Base-by-base conservation (phyloP, 345 rosid genomes). In the Gossypium stocksii region DNA sequence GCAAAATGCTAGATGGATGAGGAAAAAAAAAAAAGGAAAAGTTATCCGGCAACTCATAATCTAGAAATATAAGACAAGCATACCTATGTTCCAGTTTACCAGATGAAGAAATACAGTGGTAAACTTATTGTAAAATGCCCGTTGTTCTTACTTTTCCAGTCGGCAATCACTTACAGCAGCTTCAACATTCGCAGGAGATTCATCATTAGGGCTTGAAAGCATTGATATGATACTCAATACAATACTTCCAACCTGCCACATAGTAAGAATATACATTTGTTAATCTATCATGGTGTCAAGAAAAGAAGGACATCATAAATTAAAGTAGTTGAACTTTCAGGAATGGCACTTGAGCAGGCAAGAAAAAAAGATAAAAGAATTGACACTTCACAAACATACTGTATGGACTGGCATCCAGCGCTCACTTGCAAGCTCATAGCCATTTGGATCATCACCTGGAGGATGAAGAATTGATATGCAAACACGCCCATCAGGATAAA, bases 381-480 rank as follows among this genome's bases (percentile, higher is more conserved):
- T 20, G 56, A 69, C 22, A 73, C 44, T 29, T 68, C 29, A 43
- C 48, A 43, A 61, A 80, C 90, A 77, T 87, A 95, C 98, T 0
- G 99, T 95, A 80, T 95, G 98, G 69, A 95, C 96, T 25, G 98
- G 99, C 77, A 77, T 87, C 98, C 98, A 95, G 11, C 99, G 96
- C 69, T 95, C 99, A 75, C 93, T 93, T 73, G 99, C 98, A 83
- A 95, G 93, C 84, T 95, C 99, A 66, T 95, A 94, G 63, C 99
- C 99, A 54, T 87, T 91, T 51, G 98, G 99, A 80, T 95, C 99
- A 63, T 93, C 98, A 60, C 99, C 99, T 4, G 99, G 99, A 63
- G 99, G 99, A 79, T 95, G 98, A 73, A 95, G 97, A 79, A 95
- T 93, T 17, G 99, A 95, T 71, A 95, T 95, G 83, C 99, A 95